Percentiles rank a stretch among this genome's conserved stretches.
These are phyloP conservation scores for Viola pubescens DNA, from an alignment of 441 rosid genomes.

Conservation along the genomic window DNA sequence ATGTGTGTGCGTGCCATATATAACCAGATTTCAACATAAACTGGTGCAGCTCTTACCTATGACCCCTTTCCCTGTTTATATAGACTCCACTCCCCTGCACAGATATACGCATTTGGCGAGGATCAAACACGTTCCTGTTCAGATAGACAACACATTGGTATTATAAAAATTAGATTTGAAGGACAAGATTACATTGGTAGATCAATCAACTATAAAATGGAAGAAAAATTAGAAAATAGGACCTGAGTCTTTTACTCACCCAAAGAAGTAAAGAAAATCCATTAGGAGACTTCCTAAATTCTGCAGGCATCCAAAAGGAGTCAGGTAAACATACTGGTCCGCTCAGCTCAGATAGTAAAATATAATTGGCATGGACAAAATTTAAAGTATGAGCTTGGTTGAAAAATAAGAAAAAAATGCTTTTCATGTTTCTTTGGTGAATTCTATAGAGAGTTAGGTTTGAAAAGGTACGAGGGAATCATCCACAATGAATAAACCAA, in stretches of 20 bases:
- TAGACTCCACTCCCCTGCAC: constrained; percentile 94
- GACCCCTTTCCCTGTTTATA: constrained; percentile 83
- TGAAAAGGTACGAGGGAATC: too few relatives aligned
- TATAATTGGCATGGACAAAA: too few relatives aligned
- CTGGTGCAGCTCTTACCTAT: constrained; percentile 47
- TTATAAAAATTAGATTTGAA: too few relatives aligned
- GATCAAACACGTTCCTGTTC: constrained; percentile 94
- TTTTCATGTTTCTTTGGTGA: too few relatives aligned
- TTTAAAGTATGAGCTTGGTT: too few relatives aligned
- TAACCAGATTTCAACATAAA: not conserved
- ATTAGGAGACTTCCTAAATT: constrained; percentile 88
- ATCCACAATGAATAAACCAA: too few relatives aligned
- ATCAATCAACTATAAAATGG: not conserved
- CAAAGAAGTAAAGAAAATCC: constrained; percentile 98
- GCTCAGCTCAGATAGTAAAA: too few relatives aligned
- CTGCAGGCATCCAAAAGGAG: constrained; percentile 35
- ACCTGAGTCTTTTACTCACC: constrained; percentile 47
- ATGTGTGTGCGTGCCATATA: too few relatives aligned
- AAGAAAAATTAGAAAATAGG: constrained; percentile 17
- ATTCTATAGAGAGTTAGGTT: too few relatives aligned
- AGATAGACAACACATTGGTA: constrained; percentile 14
- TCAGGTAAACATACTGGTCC: too few relatives aligned
- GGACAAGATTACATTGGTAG: too few relatives aligned
- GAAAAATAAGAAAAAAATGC: too few relatives aligned
- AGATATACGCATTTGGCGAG: constrained; percentile 94